phyloP scores from a whole-genome alignment of 2,329 filamentous ascomycete genomes.

The Ceratocystis papillata region DNA sequence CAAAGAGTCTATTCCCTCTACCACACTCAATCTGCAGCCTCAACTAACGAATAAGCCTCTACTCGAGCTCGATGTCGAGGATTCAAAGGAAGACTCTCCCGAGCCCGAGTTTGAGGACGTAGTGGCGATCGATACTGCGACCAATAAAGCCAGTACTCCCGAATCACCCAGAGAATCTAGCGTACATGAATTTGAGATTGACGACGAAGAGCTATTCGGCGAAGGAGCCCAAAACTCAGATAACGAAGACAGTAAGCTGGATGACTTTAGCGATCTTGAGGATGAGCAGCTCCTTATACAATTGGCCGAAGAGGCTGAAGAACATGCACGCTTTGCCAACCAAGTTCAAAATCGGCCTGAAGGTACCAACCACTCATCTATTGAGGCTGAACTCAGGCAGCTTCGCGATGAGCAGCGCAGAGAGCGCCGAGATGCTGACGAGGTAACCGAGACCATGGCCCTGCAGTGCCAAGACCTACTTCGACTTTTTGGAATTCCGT shows the following conservation, averaged over 20 bases:
- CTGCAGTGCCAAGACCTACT: slow-evolving; percentile 88
- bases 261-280: slow-evolving; percentile 73
- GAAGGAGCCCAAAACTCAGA: slow-evolving; percentile 28
- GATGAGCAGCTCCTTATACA: slow-evolving; percentile 81
- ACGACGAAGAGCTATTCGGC: slow-evolving; percentile 37
- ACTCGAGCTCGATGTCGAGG: background rate
- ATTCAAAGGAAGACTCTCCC: slow-evolving; percentile 11
- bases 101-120: slow-evolving; percentile 21
- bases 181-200: slow-evolving; percentile 31
- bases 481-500: slow-evolving; percentile 82
- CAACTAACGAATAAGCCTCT: background rate
- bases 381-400: slow-evolving; percentile 76
- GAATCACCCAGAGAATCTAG: slow-evolving; percentile 22
- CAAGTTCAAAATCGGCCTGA: slow-evolving; percentile 67
- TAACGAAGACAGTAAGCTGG: slow-evolving; percentile 35
- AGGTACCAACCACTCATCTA: slow-evolving; percentile 61
- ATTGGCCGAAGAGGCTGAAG: slow-evolving; percentile 80
- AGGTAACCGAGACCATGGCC: slow-evolving; percentile 94
- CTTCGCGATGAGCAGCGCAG: slow-evolving; percentile 92
- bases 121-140: background rate
- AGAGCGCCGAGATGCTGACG: slow-evolving; percentile 87
- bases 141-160: background rate
- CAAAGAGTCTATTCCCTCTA: background rate
- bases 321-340: slow-evolving; percentile 85
- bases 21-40: background rate